phyloP scores from a whole-genome alignment of 1,284 basidiomycete species.

The Paramarasmius palmivorus region DNA sequence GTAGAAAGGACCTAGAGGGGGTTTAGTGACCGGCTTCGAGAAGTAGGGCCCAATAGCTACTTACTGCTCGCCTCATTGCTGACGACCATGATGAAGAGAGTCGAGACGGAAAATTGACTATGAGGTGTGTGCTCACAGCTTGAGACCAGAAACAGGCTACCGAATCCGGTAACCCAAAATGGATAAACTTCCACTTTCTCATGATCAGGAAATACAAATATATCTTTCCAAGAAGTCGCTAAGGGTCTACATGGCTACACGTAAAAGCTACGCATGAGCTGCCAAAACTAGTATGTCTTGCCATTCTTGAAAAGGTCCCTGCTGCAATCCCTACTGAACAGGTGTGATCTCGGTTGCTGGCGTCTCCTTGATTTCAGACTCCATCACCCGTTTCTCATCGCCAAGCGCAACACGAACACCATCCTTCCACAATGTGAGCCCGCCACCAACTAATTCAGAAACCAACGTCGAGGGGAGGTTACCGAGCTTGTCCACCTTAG shows the following conservation, averaged over 20 bases:
- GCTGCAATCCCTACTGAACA: too few relatives aligned
- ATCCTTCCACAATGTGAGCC: slow-evolving; percentile 41
- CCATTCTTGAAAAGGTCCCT: too few relatives aligned
- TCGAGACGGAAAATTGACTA: too few relatives aligned
- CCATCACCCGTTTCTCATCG: slow-evolving; percentile 27
- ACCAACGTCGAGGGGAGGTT: slow-evolving; percentile 42
- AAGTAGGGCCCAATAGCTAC: slow-evolving; percentile 15
- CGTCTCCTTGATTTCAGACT: slow-evolving; percentile 19
- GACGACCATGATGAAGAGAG: slow-evolving; percentile 32
- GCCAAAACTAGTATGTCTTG: too few relatives aligned
- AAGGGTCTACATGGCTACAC: too few relatives aligned
- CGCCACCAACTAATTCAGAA: slow-evolving; percentile 40
- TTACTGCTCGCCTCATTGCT: slow-evolving; percentile 35
- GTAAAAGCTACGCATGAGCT: too few relatives aligned
- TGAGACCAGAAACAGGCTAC: too few relatives aligned
- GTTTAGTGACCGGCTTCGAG: background rate
- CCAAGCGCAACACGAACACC: background rate
- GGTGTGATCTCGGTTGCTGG: background rate
- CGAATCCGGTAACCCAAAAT: too few relatives aligned
- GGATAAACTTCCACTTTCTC: too few relatives aligned
- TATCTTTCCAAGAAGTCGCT: too few relatives aligned
- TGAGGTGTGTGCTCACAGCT: too few relatives aligned
- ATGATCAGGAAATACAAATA: too few relatives aligned
- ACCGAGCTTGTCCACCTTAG: slow-evolving; percentile 32
- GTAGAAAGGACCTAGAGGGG: slow-evolving; percentile 58